Percentiles rank a stretch among this genome's conserved stretches.
Evolutionary conservation across 495 filamentous ascomycete genomes (phyloP).

Genomic region (Aspergillus cavernicola): DNA sequence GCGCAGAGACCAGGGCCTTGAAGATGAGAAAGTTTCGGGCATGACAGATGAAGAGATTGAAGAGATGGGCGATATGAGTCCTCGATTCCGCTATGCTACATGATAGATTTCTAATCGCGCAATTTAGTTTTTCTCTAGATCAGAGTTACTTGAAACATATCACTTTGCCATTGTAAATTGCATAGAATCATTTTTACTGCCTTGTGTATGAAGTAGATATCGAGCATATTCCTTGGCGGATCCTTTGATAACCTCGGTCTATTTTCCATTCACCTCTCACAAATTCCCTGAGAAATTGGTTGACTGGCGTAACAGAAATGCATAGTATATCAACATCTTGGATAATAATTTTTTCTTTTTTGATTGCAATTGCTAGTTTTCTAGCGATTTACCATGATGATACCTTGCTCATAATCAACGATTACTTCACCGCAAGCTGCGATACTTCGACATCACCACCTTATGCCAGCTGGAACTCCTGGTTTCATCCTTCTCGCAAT

Average conservation of each 20-base stretch:
- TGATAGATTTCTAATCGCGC: slow-evolving; percentile 22
- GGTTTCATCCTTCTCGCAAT: slow-evolving; percentile 15
- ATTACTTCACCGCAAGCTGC: background rate
- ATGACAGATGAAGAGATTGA: slow-evolving; percentile 62
- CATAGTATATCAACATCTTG: no score
- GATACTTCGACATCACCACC: slow-evolving; percentile 14
- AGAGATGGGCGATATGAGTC: slow-evolving; percentile 67
- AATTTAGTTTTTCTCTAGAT: background rate
- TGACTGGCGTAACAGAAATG: no score
- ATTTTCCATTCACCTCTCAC: no score
- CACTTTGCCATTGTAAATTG: background rate
- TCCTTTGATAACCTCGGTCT: no score
- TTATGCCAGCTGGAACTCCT: slow-evolving; percentile 23
- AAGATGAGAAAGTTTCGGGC: slow-evolving; percentile 51
- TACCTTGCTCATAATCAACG: background rate
- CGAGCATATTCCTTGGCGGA: no score
- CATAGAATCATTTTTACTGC: background rate
- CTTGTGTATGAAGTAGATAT: no score
- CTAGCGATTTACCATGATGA: background rate
- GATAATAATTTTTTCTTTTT: background rate
- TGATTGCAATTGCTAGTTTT: slow-evolving; percentile 2
- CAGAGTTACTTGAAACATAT: background rate
- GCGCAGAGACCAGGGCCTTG: slow-evolving; percentile 47
- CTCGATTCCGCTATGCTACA: slow-evolving; percentile 55
- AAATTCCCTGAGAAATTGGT: no score